A percentile compares a stretch with the other conserved stretches of the same genome.
Evolutionary conservation across 495 filamentous ascomycete species (phyloP).

Genomic region (Aspergillus asperescens): DNA sequence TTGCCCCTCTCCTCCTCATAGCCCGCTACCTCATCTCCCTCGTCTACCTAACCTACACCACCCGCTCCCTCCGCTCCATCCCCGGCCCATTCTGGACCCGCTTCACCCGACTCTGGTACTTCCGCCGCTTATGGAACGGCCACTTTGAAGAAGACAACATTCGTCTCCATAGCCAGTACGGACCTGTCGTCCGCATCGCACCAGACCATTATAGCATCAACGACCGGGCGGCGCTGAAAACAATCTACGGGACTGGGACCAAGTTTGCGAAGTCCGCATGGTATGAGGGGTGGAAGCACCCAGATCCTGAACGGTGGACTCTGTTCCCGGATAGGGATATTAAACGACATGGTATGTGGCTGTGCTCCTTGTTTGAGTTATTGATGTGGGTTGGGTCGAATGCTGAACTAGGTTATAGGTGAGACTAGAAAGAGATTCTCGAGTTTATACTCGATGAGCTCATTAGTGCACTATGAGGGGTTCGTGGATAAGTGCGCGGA

Average conservation of each 20-base stretch:
- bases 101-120: conserved; percentile 54
- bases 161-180: conserved; percentile 36
- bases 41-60: conserved; percentile 17
- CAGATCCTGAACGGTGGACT: conserved; percentile 29
- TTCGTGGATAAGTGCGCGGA: conserved; percentile 50
- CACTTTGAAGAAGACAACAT: conserved; percentile 44
- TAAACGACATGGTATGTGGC: conserved; percentile 34
- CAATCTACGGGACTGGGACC: conserved; percentile 41
- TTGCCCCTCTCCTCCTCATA: conserved; percentile 8
- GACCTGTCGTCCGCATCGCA: conserved; percentile 43
- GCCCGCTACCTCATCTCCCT: conserved; percentile 11
- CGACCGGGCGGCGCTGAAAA: conserved; percentile 37
- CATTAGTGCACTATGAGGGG: conserved; percentile 49
- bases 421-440: conserved; percentile 39
- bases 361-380: background rate
- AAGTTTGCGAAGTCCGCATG: conserved; percentile 37
- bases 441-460: conserved; percentile 48
- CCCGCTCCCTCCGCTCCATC: conserved; percentile 38
- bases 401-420: conserved; percentile 13
- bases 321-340: conserved; percentile 42
- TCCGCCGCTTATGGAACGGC: conserved; percentile 37
- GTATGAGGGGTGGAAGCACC: conserved; percentile 39
- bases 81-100: conserved; percentile 50
- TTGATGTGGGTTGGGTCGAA: background rate
- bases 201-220: conserved; percentile 49